These are phyloP conservation scores for Chlamydomonas sp. DNA, from an alignment of 139 green algal genomes.

Conservation along the genomic window DNA sequence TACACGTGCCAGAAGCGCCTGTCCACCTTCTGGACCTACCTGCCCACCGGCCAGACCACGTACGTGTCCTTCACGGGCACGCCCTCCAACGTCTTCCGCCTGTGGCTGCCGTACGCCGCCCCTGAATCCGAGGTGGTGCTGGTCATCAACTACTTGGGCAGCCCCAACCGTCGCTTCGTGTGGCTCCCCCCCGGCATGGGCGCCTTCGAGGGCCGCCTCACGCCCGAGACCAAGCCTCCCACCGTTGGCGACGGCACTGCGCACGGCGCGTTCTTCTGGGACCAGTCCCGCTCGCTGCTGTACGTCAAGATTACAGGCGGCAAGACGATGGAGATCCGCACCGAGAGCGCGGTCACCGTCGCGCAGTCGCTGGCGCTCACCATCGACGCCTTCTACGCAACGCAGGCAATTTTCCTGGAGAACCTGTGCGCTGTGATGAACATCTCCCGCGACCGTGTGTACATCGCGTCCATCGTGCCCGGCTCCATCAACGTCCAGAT, in stretches of 20 bases:
- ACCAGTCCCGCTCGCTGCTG: conserved; percentile 34
- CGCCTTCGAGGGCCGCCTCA: conserved; percentile 10
- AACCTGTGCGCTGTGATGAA: conserved; percentile 16
- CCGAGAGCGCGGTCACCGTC: conserved; percentile 38
- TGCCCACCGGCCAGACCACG: conserved; percentile 37
- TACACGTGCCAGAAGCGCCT: conserved; percentile 57
- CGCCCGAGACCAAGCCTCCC: conserved; percentile 7
- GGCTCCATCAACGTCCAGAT: neutral
- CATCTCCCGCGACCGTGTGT: conserved; percentile 1
- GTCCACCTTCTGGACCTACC: conserved; percentile 62
- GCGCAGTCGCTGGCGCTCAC: conserved; percentile 8
- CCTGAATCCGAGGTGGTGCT: conserved; percentile 41
- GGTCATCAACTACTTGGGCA: conserved; percentile 46
- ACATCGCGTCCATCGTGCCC: conserved; percentile 17
- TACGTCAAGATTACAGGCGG: conserved; percentile 48
- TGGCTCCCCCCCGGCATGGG: neutral
- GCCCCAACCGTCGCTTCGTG: conserved; percentile 36
- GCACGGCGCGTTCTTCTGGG: conserved; percentile 50
- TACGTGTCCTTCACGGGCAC: conserved; percentile 58
- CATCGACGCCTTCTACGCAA: conserved; percentile 23
- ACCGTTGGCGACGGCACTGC: conserved; percentile 30
- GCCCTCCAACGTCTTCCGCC: conserved; percentile 39
- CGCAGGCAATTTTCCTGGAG: neutral
- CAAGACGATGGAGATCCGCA: conserved; percentile 41
- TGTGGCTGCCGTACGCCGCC: conserved; percentile 58